A percentile compares a stretch with the other conserved stretches of the same genome.
These are phyloP conservation scores for Salisapilia sapeloensis DNA, from an alignment of 352 stramenopile genomes.

Conservation along the genomic window DNA sequence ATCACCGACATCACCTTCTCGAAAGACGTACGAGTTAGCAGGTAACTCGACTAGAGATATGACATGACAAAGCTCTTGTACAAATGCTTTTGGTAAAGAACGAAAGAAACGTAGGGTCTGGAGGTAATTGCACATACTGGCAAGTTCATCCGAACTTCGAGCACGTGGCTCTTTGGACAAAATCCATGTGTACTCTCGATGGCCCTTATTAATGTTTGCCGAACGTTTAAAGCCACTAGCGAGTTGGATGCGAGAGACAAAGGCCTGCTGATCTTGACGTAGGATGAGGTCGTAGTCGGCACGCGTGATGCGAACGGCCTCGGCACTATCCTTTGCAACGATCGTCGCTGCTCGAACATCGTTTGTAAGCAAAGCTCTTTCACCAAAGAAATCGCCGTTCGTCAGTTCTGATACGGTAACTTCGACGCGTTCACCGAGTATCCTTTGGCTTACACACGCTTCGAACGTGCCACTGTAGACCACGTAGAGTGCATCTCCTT, in stretches of 20 bases:
- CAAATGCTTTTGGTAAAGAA: slow-evolving; percentile 30
- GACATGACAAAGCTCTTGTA: slow-evolving; percentile 46
- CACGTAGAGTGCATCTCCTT: slow-evolving; percentile 57
- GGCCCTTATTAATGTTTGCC: neutral
- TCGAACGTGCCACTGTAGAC: slow-evolving; percentile 44
- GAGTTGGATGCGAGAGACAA: slow-evolving; percentile 43
- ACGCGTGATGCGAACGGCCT: slow-evolving; percentile 47
- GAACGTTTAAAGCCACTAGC: slow-evolving; percentile 6
- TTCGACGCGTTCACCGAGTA: slow-evolving; percentile 42
- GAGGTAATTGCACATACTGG: slow-evolving; percentile 48
- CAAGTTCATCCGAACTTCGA: slow-evolving; percentile 29
- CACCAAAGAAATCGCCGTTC: slow-evolving; percentile 59
- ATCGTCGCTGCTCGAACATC: slow-evolving; percentile 42
- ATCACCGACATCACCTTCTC: slow-evolving; percentile 48
- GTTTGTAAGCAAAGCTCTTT: slow-evolving; percentile 42
- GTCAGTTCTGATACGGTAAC: slow-evolving; percentile 44
- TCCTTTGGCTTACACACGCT: slow-evolving; percentile 34
- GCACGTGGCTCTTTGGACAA: slow-evolving; percentile 27
- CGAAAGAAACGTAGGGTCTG: slow-evolving; percentile 70
- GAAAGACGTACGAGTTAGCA: slow-evolving; percentile 25
- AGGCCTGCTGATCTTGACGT: slow-evolving; percentile 50
- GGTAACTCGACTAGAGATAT: slow-evolving; percentile 31
- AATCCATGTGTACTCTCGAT: slow-evolving; percentile 37
- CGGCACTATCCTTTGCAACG: slow-evolving; percentile 22
- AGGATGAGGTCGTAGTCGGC: slow-evolving; percentile 63